A percentile compares a stretch with the other conserved stretches of the same genome.
Evolutionary conservation across 1,139 yeast genomes (phyloP).

Genomic region (Suhomyces panamericanus): DNA sequence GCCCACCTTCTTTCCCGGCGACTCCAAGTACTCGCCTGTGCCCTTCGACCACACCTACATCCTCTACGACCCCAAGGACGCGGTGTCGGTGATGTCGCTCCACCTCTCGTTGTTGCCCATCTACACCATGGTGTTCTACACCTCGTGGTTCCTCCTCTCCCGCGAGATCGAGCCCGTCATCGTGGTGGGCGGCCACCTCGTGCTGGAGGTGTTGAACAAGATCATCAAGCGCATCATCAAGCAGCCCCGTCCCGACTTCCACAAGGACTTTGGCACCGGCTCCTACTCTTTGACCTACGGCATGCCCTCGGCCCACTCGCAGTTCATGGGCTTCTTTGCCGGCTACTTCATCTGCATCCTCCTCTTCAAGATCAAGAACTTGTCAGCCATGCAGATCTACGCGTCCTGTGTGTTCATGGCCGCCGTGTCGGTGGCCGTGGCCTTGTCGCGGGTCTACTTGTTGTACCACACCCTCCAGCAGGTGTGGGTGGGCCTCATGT

Average conservation of each 20-base stretch:
- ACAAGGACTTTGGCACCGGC: constrained; percentile 50
- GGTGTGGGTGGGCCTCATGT: constrained; percentile 66
- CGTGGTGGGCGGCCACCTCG: constrained; percentile 82
- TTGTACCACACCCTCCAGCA: constrained; percentile 75
- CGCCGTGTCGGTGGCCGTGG: constrained; percentile 50
- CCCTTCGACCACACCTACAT: constrained; percentile 77
- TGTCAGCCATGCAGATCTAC: constrained; percentile 23
- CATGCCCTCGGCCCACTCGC: constrained; percentile 97
- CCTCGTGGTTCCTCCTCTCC: constrained; percentile 78
- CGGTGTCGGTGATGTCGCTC: constrained; percentile 62
- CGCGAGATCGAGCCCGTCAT: constrained; percentile 85
- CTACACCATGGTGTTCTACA: constrained; percentile 71
- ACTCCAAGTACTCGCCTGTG: constrained; percentile 35
- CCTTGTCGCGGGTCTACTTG: constrained; percentile 74
- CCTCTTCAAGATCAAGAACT: constrained; percentile 29
- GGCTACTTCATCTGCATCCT: constrained; percentile 56
- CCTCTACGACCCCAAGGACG: constrained; percentile 69
- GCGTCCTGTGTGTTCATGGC: constrained; percentile 25
- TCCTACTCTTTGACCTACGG: constrained; percentile 69
- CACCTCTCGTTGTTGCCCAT: constrained; percentile 83
- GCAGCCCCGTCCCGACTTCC: constrained; percentile 74
- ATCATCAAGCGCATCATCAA: constrained; percentile 61
- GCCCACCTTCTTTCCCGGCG: constrained; percentile 24
- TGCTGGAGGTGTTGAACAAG: constrained; percentile 72
- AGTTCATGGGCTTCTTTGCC: constrained; percentile 86